Evolutionary conservation across 1,284 basidiomycete species (phyloP), one percentile per base, ranked within the genome.

Genomic region (Cutaneotrichosporon curvatum): DNA sequence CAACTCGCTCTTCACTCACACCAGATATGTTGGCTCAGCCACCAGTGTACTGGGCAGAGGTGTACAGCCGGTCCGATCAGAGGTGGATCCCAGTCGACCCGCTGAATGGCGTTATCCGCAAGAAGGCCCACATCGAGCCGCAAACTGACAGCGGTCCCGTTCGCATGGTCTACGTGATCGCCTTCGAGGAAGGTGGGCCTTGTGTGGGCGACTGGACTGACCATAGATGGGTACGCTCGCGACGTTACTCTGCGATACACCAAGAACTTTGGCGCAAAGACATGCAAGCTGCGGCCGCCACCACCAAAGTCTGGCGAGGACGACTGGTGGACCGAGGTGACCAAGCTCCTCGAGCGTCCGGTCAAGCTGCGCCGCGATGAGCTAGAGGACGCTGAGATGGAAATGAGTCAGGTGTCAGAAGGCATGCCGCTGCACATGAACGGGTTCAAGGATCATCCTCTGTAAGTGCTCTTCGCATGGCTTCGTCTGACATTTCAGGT

Each of bases 11-110:
- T 10, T 8, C 12, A 16, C 37, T 48, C 34, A 46, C 37, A 9
- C 9, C 35, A 70, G 70, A 68, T 47, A 55, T 72, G 22, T 55
- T 57, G 0, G 46, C 59, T 3, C 64, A 70, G n/a, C 85, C 91
- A 2, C 95, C 94, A 0, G 84, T 94, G 3, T 89, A 92, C 70
- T 99, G 94, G 95, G 89, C 87, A 1, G 95, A 98, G 70, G 87
- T 96, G 0, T 99, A 92, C 71, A 92, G 87, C 22, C 82, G 87
- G 16, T 82, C 91, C 1, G 91, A 96, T 70, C 82, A 81, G 37
- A 81, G 83, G 34, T 99, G 94, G 94, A 75, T 97, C 16, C 85
- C 90, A 0, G 83, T 97, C 35, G 95, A 99, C 68, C 88, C 90
- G 4, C 78, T 92, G 22, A 81, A 85, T 11, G 81, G 78, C 34